Evolutionary conservation across 768 basidiomycete genomes (phyloP), one percentile per base, ranked within the genome.

Genomic region (Cystofilobasidium capitatum): DNA sequence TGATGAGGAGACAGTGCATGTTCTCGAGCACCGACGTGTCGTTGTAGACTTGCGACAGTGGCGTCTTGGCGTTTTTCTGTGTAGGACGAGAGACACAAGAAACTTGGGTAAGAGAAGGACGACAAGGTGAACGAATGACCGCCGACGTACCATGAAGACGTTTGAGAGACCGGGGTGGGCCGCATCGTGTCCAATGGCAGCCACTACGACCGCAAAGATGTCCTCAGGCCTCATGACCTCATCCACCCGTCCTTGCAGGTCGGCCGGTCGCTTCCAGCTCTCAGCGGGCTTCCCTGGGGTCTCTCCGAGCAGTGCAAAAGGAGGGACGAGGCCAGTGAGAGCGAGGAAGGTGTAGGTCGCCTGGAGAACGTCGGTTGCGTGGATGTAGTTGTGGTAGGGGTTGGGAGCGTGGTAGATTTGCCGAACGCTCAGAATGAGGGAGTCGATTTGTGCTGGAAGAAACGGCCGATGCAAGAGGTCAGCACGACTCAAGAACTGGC

Each of bases 311-410:
- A 93, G 79, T 1, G 82, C 81, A 12, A 89, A 80, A 1, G 88
- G 84, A 3, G 96, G 96, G 0, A 91, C 88, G 75, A 88, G 82
- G 36, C 86, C 87, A 20, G 88, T 87, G 35, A 84, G 81, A 55
- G 82, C 82, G 31, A 99, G 81, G 79, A 92, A 97, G 26, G 83
- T 84, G 73, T 96, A 91, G 5, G 85, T 84, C 0, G 93, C 92
- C 75, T 99, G 96, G 26, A 98, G 82, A 20, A 98, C 96, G 76
- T 99, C 96, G 49, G 96, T 80, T 0, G 93, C 96, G 78, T 99
- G 96, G 70, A 90, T 86, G 75, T 94, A 98, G 75, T 98, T 99
- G 81, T 99, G 96, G 77, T 99, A 99, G 33, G 88, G 87, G 78
- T 97, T 97, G 66, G 86, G 85, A 61, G 83, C 82, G 69, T 92